These are phyloP conservation scores for Exophiala phaeomuriformis DNA, from an alignment of 2,329 filamentous ascomycete genomes.

Conservation along the genomic window DNA sequence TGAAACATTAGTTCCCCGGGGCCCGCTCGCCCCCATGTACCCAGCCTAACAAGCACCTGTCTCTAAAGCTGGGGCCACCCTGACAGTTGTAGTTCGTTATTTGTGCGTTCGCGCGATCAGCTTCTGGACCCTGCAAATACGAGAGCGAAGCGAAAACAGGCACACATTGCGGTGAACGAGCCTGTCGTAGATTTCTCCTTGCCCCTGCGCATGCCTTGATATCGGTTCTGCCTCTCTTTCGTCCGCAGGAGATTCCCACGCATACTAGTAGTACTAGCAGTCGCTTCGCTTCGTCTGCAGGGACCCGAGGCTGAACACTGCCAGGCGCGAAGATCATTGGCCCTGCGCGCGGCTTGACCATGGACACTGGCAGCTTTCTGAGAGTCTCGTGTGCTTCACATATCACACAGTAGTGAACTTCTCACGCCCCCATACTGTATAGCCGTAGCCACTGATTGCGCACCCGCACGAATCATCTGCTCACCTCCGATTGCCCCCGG, in stretches of 20 bases:
- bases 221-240: neutral
- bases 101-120: conserved; percentile 3
- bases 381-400: no score
- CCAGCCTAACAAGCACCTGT: neutral
- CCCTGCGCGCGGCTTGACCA: conserved; percentile 8
- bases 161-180: neutral
- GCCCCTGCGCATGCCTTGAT: conserved; percentile 4
- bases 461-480: no score
- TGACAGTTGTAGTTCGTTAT: neutral
- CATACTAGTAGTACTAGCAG: neutral
- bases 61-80: neutral
- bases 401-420: no score
- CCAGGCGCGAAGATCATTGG: conserved; percentile 18
- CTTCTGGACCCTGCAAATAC: conserved; percentile 15
- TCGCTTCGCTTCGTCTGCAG: conserved; percentile 19
- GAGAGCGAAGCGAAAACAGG: conserved; percentile 7
- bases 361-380: neutral
- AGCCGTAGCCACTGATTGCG: no score
- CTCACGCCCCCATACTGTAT: no score
- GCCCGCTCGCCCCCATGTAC: neutral
- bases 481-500: no score
- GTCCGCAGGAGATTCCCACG: neutral
- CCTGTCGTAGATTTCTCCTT: conserved; percentile 4
- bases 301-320: conserved; percentile 5
- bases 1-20: conserved; percentile 13